phyloP scores from a whole-genome alignment of 352 stramenopile genomes.

The Peronospora belbahrii region DNA sequence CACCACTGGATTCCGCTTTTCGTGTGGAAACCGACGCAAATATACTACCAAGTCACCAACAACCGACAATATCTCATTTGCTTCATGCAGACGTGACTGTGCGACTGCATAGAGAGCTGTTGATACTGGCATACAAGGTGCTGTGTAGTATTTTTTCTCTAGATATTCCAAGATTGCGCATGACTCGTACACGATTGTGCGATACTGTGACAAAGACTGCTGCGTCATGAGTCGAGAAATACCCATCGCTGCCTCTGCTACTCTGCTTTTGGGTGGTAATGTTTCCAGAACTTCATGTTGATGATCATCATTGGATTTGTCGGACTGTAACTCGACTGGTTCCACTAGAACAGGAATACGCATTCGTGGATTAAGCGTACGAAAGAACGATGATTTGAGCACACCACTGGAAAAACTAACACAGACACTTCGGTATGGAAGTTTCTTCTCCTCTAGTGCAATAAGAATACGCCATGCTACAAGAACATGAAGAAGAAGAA shows the following conservation, averaged over 20 bases:
- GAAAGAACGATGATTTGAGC: slow-evolving; percentile 74
- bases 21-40: slow-evolving; percentile 56
- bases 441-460: slow-evolving; percentile 65
- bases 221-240: slow-evolving; percentile 31
- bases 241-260: slow-evolving; percentile 26
- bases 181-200: slow-evolving; percentile 69
- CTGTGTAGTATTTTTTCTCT: slow-evolving; percentile 51
- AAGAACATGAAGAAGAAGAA: background rate
- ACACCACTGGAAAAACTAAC: slow-evolving; percentile 80
- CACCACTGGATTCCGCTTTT: slow-evolving; percentile 46
- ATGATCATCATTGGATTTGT: background rate
- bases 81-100: slow-evolving; percentile 71
- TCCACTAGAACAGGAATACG: slow-evolving; percentile 76
- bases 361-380: slow-evolving; percentile 70
- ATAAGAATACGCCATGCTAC: slow-evolving; percentile 79
- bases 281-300: background rate
- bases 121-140: slow-evolving; percentile 41
- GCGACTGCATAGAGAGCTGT: slow-evolving; percentile 53
- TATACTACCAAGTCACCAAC: slow-evolving; percentile 78
- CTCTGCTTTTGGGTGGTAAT: slow-evolving; percentile 13
- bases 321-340: slow-evolving; percentile 27
- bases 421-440: slow-evolving; percentile 73
- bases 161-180: slow-evolving; percentile 74
- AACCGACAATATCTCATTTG: slow-evolving; percentile 79
- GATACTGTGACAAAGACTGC: slow-evolving; percentile 26